These are phyloP conservation scores for Laguncularia racemosa DNA, from an alignment of 345 rosid species.

Conservation along the genomic window DNA sequence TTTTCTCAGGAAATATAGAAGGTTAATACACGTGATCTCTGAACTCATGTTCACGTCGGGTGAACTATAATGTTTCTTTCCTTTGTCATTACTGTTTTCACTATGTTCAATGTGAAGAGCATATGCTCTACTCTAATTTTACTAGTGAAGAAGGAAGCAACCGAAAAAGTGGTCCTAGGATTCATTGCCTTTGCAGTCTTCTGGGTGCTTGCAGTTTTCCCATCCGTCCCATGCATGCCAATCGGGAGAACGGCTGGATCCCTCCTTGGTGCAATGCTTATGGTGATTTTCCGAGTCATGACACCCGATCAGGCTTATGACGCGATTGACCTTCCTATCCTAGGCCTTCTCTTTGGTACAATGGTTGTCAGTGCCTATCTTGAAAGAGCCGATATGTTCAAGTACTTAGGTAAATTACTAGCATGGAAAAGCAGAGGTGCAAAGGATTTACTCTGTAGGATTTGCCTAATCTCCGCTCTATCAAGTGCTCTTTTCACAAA, in stretches of 20 bases:
- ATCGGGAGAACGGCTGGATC: slow-evolving; percentile 95
- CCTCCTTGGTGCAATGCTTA: slow-evolving; percentile 75
- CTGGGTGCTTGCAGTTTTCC: slow-evolving; percentile 87
- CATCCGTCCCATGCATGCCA: slow-evolving; percentile 70
- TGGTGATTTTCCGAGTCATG: slow-evolving; percentile 70
- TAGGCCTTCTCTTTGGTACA: slow-evolving; percentile 86
- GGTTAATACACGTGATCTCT: too few species aligned
- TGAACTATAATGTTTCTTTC: too few species aligned
- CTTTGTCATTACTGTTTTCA: too few species aligned
- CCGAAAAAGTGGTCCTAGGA: slow-evolving; percentile 50
- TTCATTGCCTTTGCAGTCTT: slow-evolving; percentile 57
- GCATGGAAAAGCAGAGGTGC: slow-evolving; percentile 72
- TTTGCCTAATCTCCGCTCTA: slow-evolving; percentile 67
- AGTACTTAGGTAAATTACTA: slow-evolving; percentile 60
- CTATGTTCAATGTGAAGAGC: too few species aligned
- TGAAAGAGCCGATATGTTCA: slow-evolving; percentile 78
- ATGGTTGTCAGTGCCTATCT: slow-evolving; percentile 85
- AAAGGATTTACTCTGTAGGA: slow-evolving; percentile 59
- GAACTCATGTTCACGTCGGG: too few species aligned
- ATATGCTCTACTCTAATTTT: slow-evolving; percentile 17
- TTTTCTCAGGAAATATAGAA: too few species aligned
- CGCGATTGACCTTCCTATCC: slow-evolving; percentile 80
- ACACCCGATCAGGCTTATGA: slow-evolving; percentile 71
- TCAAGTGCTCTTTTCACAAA: slow-evolving; percentile 90
- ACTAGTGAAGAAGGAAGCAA: slow-evolving; percentile 34